Conservation (phyloP, 1,284 basidiomycete species). For the Athelia psychrophila region DNA sequence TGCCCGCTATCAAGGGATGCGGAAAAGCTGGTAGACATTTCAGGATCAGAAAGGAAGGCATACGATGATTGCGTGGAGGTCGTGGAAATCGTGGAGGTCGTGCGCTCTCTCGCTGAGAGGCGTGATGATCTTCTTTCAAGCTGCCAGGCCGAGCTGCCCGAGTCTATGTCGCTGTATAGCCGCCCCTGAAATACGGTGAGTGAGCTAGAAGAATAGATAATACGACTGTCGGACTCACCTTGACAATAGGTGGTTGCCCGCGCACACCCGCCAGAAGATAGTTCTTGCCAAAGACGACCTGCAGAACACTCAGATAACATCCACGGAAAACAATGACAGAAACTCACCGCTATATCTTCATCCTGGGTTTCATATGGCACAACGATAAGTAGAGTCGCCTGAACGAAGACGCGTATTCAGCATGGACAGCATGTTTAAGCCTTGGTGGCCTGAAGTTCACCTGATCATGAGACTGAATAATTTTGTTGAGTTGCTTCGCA, state of each 20-base stretch:
- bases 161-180: conserved; percentile 65
- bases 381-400: conserved; percentile 77
- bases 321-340: conserved; percentile 1
- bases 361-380: conserved; percentile 68
- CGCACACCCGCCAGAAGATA: conserved; percentile 68
- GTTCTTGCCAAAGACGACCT: conserved; percentile 72
- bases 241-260: conserved; percentile 65
- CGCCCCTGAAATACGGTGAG: conserved; percentile 47
- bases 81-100: conserved; percentile 70
- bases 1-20: conserved; percentile 72
- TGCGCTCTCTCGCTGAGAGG: conserved; percentile 59
- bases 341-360: conserved; percentile 65
- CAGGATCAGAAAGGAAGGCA: conserved; percentile 73
- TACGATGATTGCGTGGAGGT: conserved; percentile 75
- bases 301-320: conserved; percentile 2
- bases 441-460: conserved; percentile 28
- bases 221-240: conserved; percentile 38
- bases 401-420: conserved; percentile 2
- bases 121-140: conserved; percentile 61
- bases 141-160: conserved; percentile 66
- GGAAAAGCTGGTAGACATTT: conserved; percentile 77
- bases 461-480: conserved; percentile 60
- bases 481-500: conserved; percentile 3
- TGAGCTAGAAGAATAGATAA: neutral
- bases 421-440: conserved; percentile 9